A percentile compares a stretch with the other conserved stretches of the same genome.
These are phyloP conservation scores for Fusarium tjaetaba DNA, from an alignment of 2,329 filamentous ascomycete species.

Conservation along the genomic window DNA sequence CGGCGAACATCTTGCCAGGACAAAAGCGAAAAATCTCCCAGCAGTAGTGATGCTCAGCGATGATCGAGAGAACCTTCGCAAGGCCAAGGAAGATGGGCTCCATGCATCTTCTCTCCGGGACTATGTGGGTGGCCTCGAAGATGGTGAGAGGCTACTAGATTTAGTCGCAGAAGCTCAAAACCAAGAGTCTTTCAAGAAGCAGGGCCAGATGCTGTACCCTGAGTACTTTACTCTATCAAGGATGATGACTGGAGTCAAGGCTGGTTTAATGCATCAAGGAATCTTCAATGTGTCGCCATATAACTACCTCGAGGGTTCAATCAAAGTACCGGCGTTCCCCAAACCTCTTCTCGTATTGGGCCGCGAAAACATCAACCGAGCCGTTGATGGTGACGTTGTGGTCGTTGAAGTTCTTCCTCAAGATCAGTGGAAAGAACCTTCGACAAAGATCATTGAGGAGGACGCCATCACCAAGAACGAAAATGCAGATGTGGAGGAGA, in stretches of 20 bases:
- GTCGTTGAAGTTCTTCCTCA: conserved; percentile 93
- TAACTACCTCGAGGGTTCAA: conserved; percentile 95
- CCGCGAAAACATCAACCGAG: conserved; percentile 94
- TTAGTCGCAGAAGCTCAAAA: conserved; percentile 89
- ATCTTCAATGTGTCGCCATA: conserved; percentile 97
- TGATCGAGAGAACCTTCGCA: conserved; percentile 86
- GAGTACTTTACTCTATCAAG: conserved; percentile 91
- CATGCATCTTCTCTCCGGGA: conserved; percentile 73
- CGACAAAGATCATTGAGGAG: conserved; percentile 95
- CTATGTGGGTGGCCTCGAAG: conserved; percentile 86
- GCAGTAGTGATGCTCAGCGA: conserved; percentile 93
- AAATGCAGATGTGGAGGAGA: conserved; percentile 85
- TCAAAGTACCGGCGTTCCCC: conserved; percentile 89
- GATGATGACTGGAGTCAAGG: conserved; percentile 93
- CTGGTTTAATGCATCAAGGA: conserved; percentile 89
- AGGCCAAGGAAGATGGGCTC: conserved; percentile 81
- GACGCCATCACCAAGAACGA: conserved; percentile 92
- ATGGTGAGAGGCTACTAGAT: conserved; percentile 86
- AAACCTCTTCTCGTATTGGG: conserved; percentile 89
- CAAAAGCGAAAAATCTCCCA: conserved; percentile 70
- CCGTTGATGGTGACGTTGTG: conserved; percentile 90
- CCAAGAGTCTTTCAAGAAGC: conserved; percentile 70
- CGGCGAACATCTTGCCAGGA: conserved; percentile 77
- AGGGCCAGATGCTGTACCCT: conserved; percentile 79
- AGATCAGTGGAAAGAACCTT: conserved; percentile 97